Base-by-base conservation (phyloP, 352 stramenopile species). In the Phytophthora pini region DNA sequence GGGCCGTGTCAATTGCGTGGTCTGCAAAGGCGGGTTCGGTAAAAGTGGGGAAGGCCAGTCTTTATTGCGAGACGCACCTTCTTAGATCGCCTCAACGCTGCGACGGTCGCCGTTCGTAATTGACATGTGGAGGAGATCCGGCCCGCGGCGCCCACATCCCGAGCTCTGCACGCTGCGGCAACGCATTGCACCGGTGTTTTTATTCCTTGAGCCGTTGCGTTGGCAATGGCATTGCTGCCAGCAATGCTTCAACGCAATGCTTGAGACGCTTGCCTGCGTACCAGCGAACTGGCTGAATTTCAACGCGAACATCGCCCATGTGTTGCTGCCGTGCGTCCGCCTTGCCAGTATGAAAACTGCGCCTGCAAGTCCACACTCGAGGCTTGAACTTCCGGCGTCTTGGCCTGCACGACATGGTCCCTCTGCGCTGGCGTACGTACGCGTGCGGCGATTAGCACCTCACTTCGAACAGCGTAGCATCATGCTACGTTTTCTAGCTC, bases 21-120 rank as follows among this genome's bases (percentile, higher is more conserved):
- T 56, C 50, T 63, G 52, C 47, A 70, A 22, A 64, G 61, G 51
- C 31, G 49, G 61, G 36, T 38, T 71, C 31, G 46, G 65, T 74
- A 70, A 61, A 74, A 70, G 65, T 62, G 65, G 15, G 29, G 40
- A 60, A 61, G 36, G n/a, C 13, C 24, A 50, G 56, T 61, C 41
- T 66, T 48, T 70, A 31, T 44, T 63, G 27, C 43, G 7, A 12
- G 3, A 36, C 39, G 43, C 26, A 41, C 61, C 34, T 49, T 62
- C 52, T 67, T 52, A 27, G 22, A 43, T 17, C 15, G 34, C 13
- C 38, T 38, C 65, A 65, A 73, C 59, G 59, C 27, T 24, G 70
- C 66, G 65, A 74, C 53, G 15, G 60, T 74, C 66, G 66, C 36
- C 27, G 41, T 70, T 70, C 53, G 65, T 58, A 56, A 61, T 56